A percentile compares a stretch with the other conserved stretches of the same genome.
Conservation (phyloP, 2,329 filamentous ascomycete species). For the Fusarium domesticum region DNA sequence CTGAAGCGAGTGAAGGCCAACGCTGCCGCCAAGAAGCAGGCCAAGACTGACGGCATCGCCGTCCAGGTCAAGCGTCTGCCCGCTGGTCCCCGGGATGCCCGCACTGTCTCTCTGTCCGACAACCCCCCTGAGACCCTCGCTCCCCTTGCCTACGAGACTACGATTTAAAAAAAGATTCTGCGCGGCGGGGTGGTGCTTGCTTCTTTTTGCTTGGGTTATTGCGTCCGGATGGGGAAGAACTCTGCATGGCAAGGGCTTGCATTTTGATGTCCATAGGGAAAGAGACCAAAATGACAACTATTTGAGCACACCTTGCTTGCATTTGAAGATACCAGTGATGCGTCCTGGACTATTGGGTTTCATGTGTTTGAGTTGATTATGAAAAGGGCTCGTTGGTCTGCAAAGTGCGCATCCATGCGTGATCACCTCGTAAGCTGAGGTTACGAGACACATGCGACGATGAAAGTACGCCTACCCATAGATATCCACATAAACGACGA, state of each 20-base stretch:
- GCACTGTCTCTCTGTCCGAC: constrained; percentile 75
- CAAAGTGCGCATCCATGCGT: too few species aligned
- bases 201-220: constrained; percentile 44
- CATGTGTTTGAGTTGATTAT: too few species aligned
- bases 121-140: constrained; percentile 88
- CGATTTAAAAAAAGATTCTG: constrained; percentile 66
- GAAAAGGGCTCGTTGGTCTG: too few species aligned
- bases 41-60: constrained; percentile 82
- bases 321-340: constrained; percentile 24
- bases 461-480: too few species aligned
- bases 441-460: too few species aligned
- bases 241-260: constrained; percentile 44
- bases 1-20: constrained; percentile 94
- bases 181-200: constrained; percentile 33
- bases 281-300: constrained; percentile 38
- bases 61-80: constrained; percentile 93
- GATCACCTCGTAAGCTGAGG: too few species aligned
- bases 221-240: constrained; percentile 43
- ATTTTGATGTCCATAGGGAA: constrained; percentile 42
- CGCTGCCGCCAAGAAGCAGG: constrained; percentile 86
- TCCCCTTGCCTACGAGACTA: constrained; percentile 95
- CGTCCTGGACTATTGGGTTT: too few species aligned
- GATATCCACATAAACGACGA: too few species aligned
- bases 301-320: constrained; percentile 23
- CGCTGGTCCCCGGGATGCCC: constrained; percentile 72